Percentiles rank a stretch among this genome's conserved stretches.
Conservation (phyloP, 1,284 basidiomycete genomes). For the Boletus smithii region DNA sequence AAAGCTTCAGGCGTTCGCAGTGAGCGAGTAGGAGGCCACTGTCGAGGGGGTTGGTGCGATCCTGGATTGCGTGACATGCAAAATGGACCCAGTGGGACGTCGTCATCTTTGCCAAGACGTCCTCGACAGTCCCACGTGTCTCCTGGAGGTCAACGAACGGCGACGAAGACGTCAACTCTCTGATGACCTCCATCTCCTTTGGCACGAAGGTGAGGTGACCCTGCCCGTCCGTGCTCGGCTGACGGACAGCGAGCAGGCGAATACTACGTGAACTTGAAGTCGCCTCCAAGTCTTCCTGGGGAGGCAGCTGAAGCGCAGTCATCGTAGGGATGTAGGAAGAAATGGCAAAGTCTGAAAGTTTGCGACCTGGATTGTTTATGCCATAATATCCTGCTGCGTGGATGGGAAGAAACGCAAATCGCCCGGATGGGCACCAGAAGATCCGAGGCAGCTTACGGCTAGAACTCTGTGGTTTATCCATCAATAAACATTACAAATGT, state of each 20-base stretch:
- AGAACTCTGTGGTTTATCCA: too few relatives aligned
- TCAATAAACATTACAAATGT: not conserved
- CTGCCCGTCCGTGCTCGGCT: constrained; percentile 10
- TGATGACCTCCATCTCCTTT: constrained; percentile 7
- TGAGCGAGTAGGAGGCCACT: not conserved
- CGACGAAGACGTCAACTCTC: not conserved
- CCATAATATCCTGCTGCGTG: constrained; percentile 14
- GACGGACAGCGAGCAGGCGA: constrained; percentile 10
- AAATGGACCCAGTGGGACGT: not conserved
- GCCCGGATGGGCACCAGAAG: constrained; percentile 15
- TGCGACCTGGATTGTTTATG: not conserved
- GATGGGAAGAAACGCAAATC: constrained; percentile 14
- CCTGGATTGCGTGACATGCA: not conserved
- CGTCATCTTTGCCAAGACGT: not conserved
- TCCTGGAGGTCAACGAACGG: constrained; percentile 4
- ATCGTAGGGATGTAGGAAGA: constrained; percentile 17
- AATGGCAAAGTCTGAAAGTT: constrained; percentile 12
- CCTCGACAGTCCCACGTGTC: constrained; percentile 5
- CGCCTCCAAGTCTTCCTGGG: not conserved
- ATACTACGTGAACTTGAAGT: not conserved
- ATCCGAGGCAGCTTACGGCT: not conserved
- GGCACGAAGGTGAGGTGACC: not conserved
- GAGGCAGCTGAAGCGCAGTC: constrained; percentile 1
- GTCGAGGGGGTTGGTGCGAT: not conserved
- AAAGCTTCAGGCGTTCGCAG: not conserved